phyloP scores from a whole-genome alignment of 1,284 basidiomycete genomes.

The Marasmius sp. region DNA sequence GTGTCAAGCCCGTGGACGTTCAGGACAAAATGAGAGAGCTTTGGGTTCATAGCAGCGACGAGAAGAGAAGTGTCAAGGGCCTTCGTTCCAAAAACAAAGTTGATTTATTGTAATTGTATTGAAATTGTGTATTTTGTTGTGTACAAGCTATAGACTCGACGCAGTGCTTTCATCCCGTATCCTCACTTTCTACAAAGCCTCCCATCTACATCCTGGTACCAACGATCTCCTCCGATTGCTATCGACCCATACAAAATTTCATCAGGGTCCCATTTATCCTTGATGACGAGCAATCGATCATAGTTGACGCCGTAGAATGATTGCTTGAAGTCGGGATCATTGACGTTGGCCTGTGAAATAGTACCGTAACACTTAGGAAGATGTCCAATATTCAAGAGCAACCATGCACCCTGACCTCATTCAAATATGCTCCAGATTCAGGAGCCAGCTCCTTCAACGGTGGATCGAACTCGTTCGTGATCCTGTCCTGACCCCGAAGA shows the following conservation, averaged over 20 bases:
- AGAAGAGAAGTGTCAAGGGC: too few species aligned
- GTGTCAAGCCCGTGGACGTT: too few species aligned
- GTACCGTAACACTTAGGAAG: neutral
- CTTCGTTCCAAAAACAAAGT: too few species aligned
- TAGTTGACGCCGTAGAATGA: conserved; percentile 24
- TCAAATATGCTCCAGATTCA: conserved; percentile 16
- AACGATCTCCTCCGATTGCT: conserved; percentile 23
- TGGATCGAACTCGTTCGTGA: neutral
- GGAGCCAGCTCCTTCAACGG: conserved; percentile 13
- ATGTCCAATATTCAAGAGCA: neutral
- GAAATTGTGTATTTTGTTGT: too few species aligned
- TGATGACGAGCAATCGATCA: conserved; percentile 17
- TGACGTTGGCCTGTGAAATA: conserved; percentile 14
- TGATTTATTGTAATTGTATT: too few species aligned
- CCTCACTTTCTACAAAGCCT: conserved; percentile 14
- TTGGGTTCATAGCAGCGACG: too few species aligned
- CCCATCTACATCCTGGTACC: conserved; percentile 16
- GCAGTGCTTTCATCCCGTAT: too few species aligned
- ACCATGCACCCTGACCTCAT: conserved; percentile 12
- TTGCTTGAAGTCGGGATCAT: conserved; percentile 20
- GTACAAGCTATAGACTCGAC: too few species aligned
- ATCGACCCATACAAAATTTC: conserved; percentile 21
- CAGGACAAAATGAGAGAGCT: too few species aligned
- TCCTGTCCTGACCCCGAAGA: conserved; percentile 5
- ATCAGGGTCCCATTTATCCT: conserved; percentile 22